Conservation (phyloP, 257 asterid species). For the Solanum acaule region DNA sequence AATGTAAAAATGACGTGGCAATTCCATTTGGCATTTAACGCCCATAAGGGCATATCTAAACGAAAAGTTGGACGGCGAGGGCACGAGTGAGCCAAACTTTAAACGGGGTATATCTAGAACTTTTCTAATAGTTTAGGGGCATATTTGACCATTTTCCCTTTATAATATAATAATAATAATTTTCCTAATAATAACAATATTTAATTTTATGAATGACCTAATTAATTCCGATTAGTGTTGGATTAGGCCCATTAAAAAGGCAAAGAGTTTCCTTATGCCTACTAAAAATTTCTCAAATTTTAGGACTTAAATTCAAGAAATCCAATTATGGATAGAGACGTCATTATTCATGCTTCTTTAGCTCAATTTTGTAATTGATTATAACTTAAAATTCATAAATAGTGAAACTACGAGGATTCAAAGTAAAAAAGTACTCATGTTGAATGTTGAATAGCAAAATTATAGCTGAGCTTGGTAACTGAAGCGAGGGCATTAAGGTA, state of each 20-base stretch:
- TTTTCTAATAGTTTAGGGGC: too few species aligned
- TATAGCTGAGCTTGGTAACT: neutral
- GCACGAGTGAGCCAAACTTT: too few species aligned
- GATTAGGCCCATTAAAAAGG: neutral
- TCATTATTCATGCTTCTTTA: neutral
- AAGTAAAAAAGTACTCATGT: neutral
- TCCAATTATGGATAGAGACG: neutral
- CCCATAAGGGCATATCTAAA: too few species aligned
- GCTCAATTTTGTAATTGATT: neutral
- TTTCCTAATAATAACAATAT: neutral
- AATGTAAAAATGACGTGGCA: too few species aligned
- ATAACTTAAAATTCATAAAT: neutral
- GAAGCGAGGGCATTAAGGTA: neutral
- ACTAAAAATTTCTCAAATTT: neutral
- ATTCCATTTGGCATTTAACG: too few species aligned
- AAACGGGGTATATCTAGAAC: neutral
- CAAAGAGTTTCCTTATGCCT: neutral
- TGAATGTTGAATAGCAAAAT: too few species aligned
- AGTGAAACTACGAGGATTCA: neutral
- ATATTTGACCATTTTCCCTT: too few species aligned
- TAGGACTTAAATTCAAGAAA: neutral
- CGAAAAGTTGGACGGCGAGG: too few species aligned
- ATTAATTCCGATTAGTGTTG: neutral
- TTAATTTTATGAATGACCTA: neutral
- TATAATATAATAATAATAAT: too few species aligned